Conservation (phyloP, 2,329 filamentous ascomycete species). For the Sarocladiaceae sp. region DNA sequence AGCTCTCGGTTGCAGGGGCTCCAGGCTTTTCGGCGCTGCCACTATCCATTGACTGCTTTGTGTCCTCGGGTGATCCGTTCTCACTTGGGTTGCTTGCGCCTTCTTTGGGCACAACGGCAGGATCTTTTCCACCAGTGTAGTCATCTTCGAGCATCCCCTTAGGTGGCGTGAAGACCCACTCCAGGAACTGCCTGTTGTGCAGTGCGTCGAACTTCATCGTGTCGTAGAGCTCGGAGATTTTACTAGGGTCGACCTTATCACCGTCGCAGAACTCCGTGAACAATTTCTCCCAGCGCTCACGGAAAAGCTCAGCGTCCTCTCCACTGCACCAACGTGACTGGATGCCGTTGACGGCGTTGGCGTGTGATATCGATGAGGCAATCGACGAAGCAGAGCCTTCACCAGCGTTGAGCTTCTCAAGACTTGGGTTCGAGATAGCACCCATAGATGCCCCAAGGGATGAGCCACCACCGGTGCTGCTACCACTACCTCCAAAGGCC, state of each 20-base stretch:
- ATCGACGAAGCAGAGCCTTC: constrained; percentile 37
- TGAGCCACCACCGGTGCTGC: constrained; percentile 16
- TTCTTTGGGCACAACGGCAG: constrained; percentile 21
- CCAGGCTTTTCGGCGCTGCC: constrained; percentile 19
- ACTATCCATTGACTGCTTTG: constrained; percentile 15
- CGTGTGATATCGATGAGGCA: constrained; percentile 50
- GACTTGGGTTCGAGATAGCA: constrained; percentile 45
- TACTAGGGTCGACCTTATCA: constrained; percentile 97
- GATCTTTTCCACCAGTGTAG: constrained; percentile 34
- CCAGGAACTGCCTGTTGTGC: constrained; percentile 91
- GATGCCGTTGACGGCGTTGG: constrained; percentile 60
- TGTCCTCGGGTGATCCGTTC: not conserved
- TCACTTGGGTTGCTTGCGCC: constrained; percentile 35
- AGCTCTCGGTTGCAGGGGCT: constrained; percentile 22
- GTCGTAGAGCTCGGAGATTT: constrained; percentile 96
- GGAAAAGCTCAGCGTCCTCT: constrained; percentile 90
- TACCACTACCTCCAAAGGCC: constrained; percentile 61
- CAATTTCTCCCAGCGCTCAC: constrained; percentile 95
- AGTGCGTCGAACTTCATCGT: constrained; percentile 99
- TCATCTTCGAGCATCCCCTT: constrained; percentile 71
- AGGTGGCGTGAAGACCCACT: constrained; percentile 94
- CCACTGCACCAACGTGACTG: constrained; percentile 94
- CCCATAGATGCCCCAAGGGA: constrained; percentile 40
- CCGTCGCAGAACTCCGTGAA: constrained; percentile 95
- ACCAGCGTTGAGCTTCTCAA: constrained; percentile 33